Evolutionary conservation across 257 asterid genomes (phyloP), one percentile per base, ranked within the genome.

Genomic region (Nicotiana sylvestris): DNA sequence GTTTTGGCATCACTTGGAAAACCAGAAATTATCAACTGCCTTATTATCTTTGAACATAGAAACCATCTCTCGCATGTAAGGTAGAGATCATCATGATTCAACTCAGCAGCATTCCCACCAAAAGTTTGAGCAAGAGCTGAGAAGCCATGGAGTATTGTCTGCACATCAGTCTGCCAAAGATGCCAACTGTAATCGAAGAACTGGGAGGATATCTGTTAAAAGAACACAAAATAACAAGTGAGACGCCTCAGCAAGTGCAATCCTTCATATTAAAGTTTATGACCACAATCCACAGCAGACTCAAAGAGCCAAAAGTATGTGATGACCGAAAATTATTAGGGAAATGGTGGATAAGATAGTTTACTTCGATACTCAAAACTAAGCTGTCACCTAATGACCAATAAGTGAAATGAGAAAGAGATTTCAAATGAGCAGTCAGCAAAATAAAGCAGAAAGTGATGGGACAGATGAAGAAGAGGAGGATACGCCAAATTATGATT

Each of bases 131-230:
- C 90, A 84, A 96, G 92, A 86, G 88, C 85, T 55, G 95, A 87
- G 85, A 94, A 94, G 78, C 93, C 95, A 83, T 89, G 95, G 85
- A 94, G 88, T 85, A 96, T 90, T 80, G 90, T 88, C 90, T 91
- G 98, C 84, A 90, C 83, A 82, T 96, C 98, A 83, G 87, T 88
- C 96, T 93, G 98, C 99, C 99, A 96, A 82, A 94, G 97, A 89
- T 91, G 92, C 99, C 99, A 96, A 92, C 97, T 88, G 88, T 89
- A 96, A 84, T 96, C 99, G 88, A 96, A 96, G 89, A 94, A 94
- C 85, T 93, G 95, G 80, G 92, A 88, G 43, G 98, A 92, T 86
- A 96, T 93, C 99, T 96, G 99, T 51, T 25, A 49, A 17, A 49
- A 79, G 88, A 85, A 77, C 80, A 85, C 74, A 68, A 80, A 86